phyloP scores from a whole-genome alignment of 768 basidiomycete genomes.

The Auriscalpium vulgare region DNA sequence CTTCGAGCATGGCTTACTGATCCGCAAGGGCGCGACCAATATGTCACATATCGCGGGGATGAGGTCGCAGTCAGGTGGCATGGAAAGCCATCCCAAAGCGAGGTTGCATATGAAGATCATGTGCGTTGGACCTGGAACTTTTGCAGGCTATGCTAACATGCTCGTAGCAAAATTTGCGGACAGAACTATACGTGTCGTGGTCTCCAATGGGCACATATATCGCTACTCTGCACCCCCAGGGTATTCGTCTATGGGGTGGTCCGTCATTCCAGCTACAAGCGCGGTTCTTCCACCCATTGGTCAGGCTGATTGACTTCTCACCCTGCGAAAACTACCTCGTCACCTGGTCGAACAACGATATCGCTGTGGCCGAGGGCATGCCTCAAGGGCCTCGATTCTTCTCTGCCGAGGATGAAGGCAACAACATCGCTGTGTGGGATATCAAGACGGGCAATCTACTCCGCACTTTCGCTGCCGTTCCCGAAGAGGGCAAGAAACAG shows the following conservation, averaged over 20 bases:
- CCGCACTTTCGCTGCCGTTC: constrained; percentile 78
- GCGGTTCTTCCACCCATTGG: constrained; percentile 91
- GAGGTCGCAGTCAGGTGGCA: constrained; percentile 91
- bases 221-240: constrained; percentile 89
- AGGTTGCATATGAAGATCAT: constrained; percentile 65
- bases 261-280: constrained; percentile 81
- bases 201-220: constrained; percentile 94
- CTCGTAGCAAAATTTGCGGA: constrained; percentile 65
- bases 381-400: constrained; percentile 79
- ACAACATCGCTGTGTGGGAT: constrained; percentile 98
- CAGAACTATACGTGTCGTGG: constrained; percentile 94
- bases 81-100: constrained; percentile 81
- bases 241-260: constrained; percentile 94
- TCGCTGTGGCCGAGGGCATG: constrained; percentile 75
- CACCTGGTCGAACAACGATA: constrained; percentile 95
- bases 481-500: constrained; percentile 66
- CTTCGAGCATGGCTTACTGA: constrained; percentile 93
- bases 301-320: constrained; percentile 95
- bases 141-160: constrained; percentile 8
- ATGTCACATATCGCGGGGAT: constrained; percentile 88
- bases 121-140: constrained; percentile 35
- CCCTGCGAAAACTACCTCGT: constrained; percentile 95
- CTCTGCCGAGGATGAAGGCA: constrained; percentile 92
- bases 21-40: constrained; percentile 88
- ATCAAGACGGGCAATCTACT: constrained; percentile 88